Evolutionary conservation across 768 basidiomycete genomes (phyloP).

Genomic region (Phlebiopsis flavidoalba): DNA sequence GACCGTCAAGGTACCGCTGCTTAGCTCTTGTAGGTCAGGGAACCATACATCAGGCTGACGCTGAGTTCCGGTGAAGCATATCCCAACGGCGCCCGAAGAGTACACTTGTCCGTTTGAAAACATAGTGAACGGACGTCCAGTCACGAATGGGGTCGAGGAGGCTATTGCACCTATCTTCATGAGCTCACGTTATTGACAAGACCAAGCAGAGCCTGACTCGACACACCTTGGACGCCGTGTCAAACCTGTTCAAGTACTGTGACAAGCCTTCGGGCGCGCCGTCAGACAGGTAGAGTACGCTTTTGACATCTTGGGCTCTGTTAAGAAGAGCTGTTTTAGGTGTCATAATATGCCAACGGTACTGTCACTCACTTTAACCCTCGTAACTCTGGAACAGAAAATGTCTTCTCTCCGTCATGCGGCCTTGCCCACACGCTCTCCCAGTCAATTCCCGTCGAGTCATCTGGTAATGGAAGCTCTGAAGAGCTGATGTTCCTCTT

Average conservation of each 20-base stretch:
- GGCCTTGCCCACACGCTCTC: constrained; percentile 42
- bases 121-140: constrained; percentile 68
- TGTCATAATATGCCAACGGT: neutral
- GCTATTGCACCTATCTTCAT: constrained; percentile 60
- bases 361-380: constrained; percentile 30
- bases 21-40: constrained; percentile 39
- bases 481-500: constrained; percentile 26
- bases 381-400: constrained; percentile 36
- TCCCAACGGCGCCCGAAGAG: constrained; percentile 65
- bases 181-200: neutral
- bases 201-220: neutral
- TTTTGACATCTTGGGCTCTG: constrained; percentile 23
- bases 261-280: constrained; percentile 51
- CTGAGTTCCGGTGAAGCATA: constrained; percentile 24
- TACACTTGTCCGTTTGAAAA: constrained; percentile 51
- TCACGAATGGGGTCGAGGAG: constrained; percentile 75
- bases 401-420: constrained; percentile 9
- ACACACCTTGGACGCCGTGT: constrained; percentile 45
- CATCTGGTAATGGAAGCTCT: neutral
- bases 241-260: constrained; percentile 37
- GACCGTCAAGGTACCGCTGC: constrained; percentile 38
- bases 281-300: constrained; percentile 54
- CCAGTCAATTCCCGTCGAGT: constrained; percentile 37
- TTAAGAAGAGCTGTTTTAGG: neutral
- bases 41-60: constrained; percentile 23